Percentiles rank a stretch among this genome's conserved stretches.
Conservation (phyloP, 2,329 filamentous ascomycete genomes). For the Alternaria hordeiaustralica region DNA sequence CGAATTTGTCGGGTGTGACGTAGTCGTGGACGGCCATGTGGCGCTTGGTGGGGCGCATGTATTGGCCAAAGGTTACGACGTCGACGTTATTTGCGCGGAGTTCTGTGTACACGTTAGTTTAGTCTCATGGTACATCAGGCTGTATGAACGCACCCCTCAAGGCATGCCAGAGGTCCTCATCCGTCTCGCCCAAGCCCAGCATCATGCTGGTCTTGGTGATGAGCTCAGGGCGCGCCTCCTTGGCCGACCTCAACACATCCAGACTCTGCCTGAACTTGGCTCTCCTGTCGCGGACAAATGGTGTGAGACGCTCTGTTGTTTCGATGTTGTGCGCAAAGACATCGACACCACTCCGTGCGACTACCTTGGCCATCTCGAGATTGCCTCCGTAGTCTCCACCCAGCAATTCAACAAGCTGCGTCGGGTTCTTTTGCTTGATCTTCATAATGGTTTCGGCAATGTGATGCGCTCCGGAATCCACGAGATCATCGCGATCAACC, state of each 20-base stretch:
- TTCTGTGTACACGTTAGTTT: constrained; percentile 56
- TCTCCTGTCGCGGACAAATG: constrained; percentile 85
- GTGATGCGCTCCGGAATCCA: constrained; percentile 85
- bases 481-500: constrained; percentile 91
- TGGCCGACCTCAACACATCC: constrained; percentile 79
- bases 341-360: constrained; percentile 87
- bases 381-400: constrained; percentile 90
- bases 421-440: constrained; percentile 78
- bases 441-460: constrained; percentile 93
- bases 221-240: constrained; percentile 74
- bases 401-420: constrained; percentile 80
- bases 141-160: constrained; percentile 62
- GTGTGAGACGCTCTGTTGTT: constrained; percentile 89
- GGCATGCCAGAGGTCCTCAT: constrained; percentile 81
- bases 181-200: constrained; percentile 92
- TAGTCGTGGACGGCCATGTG: constrained; percentile 98
- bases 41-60: constrained; percentile 98
- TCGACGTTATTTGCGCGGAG: constrained; percentile 83
- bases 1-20: constrained; percentile 88
- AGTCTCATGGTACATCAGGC: not conserved
- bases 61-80: constrained; percentile 98
- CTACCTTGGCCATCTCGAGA: constrained; percentile 81
- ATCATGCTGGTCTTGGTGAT: constrained; percentile 99
- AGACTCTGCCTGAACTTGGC: constrained; percentile 90
- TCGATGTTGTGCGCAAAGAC: constrained; percentile 98